Conservation (phyloP, 139 green algal genomes). For the Tetradesmus obliquus region DNA sequence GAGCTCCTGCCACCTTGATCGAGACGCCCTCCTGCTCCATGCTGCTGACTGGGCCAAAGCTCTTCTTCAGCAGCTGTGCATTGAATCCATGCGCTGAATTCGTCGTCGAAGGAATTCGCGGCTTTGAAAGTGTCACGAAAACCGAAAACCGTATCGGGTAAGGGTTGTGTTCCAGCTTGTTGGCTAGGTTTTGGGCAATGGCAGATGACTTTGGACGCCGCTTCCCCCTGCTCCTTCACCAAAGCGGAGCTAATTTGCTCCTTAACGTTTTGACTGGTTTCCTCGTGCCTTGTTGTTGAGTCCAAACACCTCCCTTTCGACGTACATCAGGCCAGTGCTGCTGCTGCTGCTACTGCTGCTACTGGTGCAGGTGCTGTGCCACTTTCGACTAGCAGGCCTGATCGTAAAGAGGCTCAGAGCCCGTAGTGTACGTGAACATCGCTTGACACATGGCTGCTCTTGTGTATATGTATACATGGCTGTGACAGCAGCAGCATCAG, state of each 20-base stretch:
- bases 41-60: neutral
- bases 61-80: too few relatives aligned
- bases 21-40: conserved; percentile 10
- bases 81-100: too few relatives aligned
- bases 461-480: neutral
- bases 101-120: too few relatives aligned
- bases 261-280: neutral
- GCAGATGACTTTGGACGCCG: neutral
- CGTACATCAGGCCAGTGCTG: neutral
- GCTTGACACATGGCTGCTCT: neutral
- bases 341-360: conserved; percentile 27
- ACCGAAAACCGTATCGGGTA: too few relatives aligned
- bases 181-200: neutral
- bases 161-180: neutral
- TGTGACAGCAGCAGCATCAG: neutral
- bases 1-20: conserved; percentile 51
- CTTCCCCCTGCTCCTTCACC: neutral
- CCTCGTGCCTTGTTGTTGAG: neutral
- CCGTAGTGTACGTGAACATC: neutral
- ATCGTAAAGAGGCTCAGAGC: too few relatives aligned
- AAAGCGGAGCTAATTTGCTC: neutral
- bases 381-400: neutral
- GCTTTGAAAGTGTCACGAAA: too few relatives aligned
- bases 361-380: neutral
- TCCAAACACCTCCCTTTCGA: neutral